Evolutionary conservation across 768 basidiomycete species (phyloP).

Genomic region (Suillus weaverae): DNA sequence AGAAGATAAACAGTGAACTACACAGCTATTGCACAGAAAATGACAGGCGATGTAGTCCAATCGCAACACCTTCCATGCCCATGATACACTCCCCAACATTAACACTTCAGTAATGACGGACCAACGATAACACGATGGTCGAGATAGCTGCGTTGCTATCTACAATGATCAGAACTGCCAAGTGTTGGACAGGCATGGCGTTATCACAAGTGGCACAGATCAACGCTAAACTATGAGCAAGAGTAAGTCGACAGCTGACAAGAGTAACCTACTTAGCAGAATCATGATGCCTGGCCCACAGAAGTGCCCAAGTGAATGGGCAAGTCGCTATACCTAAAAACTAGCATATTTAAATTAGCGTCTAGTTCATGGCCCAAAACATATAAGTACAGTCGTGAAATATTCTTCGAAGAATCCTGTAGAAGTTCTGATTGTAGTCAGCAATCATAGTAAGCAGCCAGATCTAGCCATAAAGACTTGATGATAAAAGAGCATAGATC

Average conservation of each 20-base stretch:
- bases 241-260: background rate
- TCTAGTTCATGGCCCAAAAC: background rate
- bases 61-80: too few species aligned
- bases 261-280: background rate
- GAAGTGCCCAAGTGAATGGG: background rate
- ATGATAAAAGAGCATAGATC: background rate
- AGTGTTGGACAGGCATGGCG: background rate
- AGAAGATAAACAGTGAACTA: too few species aligned
- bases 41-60: too few species aligned
- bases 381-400: background rate
- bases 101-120: too few species aligned
- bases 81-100: too few species aligned
- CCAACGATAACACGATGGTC: too few species aligned
- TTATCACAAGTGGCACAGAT: background rate
- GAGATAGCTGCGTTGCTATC: background rate
- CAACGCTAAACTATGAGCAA: background rate
- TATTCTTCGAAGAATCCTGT: background rate
- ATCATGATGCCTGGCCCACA: background rate
- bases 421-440: background rate
- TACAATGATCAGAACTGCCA: background rate
- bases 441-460: background rate
- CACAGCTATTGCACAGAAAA: too few species aligned
- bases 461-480: background rate
- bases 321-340: background rate
- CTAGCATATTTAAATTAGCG: background rate